A percentile compares a stretch with the other conserved stretches of the same genome.
Conservation (phyloP, 345 rosid genomes). For the Moricandia moricandioides region DNA sequence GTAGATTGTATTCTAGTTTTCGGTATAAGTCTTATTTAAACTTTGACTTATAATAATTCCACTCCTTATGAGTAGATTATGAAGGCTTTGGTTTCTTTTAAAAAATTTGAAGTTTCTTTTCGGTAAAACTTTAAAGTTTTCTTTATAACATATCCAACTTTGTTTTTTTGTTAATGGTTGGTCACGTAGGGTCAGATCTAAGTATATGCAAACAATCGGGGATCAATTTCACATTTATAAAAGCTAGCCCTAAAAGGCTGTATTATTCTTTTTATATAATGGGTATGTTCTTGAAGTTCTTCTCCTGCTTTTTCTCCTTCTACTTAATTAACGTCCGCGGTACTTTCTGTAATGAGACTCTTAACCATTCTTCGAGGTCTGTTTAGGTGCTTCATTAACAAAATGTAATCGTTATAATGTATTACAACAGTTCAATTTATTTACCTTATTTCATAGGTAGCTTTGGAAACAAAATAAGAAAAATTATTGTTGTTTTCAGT, state of each 20-base stretch:
- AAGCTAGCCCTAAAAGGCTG: constrained; percentile 16
- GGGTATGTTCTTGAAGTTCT: constrained; percentile 15
- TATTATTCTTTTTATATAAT: background rate
- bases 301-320: background rate
- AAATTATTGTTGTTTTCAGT: background rate
- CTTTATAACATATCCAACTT: background rate
- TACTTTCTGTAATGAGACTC: background rate
- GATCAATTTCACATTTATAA: constrained; percentile 12
- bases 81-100: background rate
- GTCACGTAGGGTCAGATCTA: constrained; percentile 18
- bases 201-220: constrained; percentile 25
- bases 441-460: too few relatives aligned
- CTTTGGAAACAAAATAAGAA: background rate
- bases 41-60: background rate
- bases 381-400: too few relatives aligned
- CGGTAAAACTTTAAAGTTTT: background rate
- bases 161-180: constrained; percentile 10
- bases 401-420: too few relatives aligned
- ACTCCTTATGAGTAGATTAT: too few relatives aligned
- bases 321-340: background rate
- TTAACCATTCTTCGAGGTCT: background rate
- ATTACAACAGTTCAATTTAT: too few relatives aligned
- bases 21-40: background rate
- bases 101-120: too few relatives aligned
- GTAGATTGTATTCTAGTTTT: background rate